These are phyloP conservation scores for Termitomyces sp. DNA, from an alignment of 768 basidiomycete species.

Conservation along the genomic window DNA sequence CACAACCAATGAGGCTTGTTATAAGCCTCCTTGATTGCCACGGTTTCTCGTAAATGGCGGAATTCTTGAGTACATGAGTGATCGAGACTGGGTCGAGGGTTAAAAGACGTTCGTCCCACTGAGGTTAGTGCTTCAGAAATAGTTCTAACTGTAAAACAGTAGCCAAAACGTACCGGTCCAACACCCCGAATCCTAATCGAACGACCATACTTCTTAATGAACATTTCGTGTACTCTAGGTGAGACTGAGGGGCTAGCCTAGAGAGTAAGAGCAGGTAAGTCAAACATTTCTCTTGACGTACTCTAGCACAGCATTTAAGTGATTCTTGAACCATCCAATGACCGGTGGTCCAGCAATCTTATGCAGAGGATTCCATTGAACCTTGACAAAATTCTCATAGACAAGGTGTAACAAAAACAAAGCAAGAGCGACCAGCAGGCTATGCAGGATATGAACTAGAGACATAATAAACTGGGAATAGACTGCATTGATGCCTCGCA, in stretches of 20 bases:
- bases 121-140: background rate
- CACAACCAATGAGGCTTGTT: slow-evolving; percentile 74
- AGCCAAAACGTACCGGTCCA: slow-evolving; percentile 47
- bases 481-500: background rate
- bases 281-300: slow-evolving; percentile 24
- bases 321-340: slow-evolving; percentile 42
- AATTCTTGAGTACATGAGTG: slow-evolving; percentile 67
- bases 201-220: slow-evolving; percentile 58
- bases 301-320: slow-evolving; percentile 56
- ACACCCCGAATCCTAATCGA: slow-evolving; percentile 65
- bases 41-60: slow-evolving; percentile 77
- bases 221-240: slow-evolving; percentile 46
- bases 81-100: slow-evolving; percentile 78
- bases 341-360: slow-evolving; percentile 58
- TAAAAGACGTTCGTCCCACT: slow-evolving; percentile 80
- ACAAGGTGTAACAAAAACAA: slow-evolving; percentile 19
- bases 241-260: slow-evolving; percentile 43
- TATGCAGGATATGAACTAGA: slow-evolving; percentile 8
- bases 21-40: slow-evolving; percentile 74
- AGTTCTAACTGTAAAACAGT: background rate
- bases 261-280: background rate
- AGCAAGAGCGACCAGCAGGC: slow-evolving; percentile 1
- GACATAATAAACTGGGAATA: slow-evolving; percentile 7
- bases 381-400: slow-evolving; percentile 27
- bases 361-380: slow-evolving; percentile 41